These are phyloP conservation scores for Suillus variegatus DNA, from an alignment of 768 basidiomycete genomes.

Conservation along the genomic window DNA sequence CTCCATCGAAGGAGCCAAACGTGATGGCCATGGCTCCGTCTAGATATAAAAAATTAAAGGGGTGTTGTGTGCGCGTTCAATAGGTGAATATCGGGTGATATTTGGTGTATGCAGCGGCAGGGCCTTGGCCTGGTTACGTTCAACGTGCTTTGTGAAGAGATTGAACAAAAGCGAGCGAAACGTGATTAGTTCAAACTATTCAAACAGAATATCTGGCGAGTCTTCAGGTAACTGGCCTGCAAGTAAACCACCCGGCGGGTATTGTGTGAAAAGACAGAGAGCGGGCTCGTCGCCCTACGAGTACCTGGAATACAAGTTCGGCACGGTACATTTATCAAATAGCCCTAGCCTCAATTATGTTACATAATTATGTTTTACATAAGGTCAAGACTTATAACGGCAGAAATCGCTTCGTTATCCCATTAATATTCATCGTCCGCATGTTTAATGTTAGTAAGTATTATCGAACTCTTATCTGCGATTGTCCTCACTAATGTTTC, in stretches of 20 bases:
- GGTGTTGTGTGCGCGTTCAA: background rate
- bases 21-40: slow-evolving; percentile 60
- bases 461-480: too few relatives aligned
- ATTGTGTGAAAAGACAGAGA: slow-evolving; percentile 6
- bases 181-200: background rate
- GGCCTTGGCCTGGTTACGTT: background rate
- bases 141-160: slow-evolving; percentile 12
- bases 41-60: background rate
- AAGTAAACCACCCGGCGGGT: slow-evolving; percentile 6
- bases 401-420: too few relatives aligned
- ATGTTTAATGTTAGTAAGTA: too few relatives aligned
- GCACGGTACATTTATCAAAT: too few relatives aligned
- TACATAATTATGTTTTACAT: too few relatives aligned
- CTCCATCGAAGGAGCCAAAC: slow-evolving; percentile 90
- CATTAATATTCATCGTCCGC: too few relatives aligned
- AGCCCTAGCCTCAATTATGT: too few relatives aligned
- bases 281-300: slow-evolving; percentile 14
- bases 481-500: too few relatives aligned
- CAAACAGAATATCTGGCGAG: slow-evolving; percentile 10
- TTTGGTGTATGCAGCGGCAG: background rate
- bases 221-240: slow-evolving; percentile 15
- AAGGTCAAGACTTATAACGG: too few relatives aligned
- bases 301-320: too few relatives aligned
- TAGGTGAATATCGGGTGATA: background rate
- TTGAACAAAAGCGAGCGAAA: slow-evolving; percentile 18